These are phyloP conservation scores for Wallacemonas sp. DNA, from an alignment of 208 protist genomes.

Conservation along the genomic window DNA sequence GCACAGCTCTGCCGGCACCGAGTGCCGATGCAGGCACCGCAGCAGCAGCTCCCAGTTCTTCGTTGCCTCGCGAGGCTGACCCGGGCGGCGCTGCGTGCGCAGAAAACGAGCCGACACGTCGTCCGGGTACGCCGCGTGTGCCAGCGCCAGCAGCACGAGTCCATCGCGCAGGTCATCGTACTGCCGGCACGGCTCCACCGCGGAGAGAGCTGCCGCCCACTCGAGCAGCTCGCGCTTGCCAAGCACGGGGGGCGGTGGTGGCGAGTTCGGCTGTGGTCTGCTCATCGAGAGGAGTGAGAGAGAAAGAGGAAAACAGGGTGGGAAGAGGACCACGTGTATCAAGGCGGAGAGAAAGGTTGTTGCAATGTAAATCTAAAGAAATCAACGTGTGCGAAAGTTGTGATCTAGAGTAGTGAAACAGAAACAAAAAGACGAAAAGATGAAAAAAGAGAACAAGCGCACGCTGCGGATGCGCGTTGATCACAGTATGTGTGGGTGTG, in stretches of 20 bases:
- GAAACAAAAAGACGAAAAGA: no score
- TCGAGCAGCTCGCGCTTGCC: conserved; percentile 52
- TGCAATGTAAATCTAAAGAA: no score
- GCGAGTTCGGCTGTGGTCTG: no score
- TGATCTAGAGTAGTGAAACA: no score
- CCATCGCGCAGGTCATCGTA: conserved; percentile 69
- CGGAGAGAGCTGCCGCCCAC: conserved; percentile 45
- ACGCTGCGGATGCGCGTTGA: no score
- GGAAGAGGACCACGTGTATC: neutral
- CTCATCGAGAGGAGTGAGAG: neutral
- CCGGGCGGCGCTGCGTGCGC: conserved; percentile 30
- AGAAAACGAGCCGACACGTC: conserved; percentile 26
- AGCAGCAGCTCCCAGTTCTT: conserved; percentile 59
- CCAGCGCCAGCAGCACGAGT: conserved; percentile 48
- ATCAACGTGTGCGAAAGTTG: no score
- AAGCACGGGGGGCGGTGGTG: conserved; percentile 16
- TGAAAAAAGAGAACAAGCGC: no score
- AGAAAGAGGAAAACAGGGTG: neutral
- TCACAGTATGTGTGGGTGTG: no score
- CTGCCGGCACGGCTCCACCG: conserved; percentile 42
- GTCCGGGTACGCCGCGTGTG: conserved; percentile 29
- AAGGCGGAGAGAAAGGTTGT: no score
- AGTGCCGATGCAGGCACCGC: conserved; percentile 29
- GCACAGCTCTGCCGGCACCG: conserved; percentile 48
- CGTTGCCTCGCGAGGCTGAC: conserved; percentile 25